These are phyloP conservation scores for Mercurialis annua DNA, from an alignment of 345 rosid species.

Conservation along the genomic window DNA sequence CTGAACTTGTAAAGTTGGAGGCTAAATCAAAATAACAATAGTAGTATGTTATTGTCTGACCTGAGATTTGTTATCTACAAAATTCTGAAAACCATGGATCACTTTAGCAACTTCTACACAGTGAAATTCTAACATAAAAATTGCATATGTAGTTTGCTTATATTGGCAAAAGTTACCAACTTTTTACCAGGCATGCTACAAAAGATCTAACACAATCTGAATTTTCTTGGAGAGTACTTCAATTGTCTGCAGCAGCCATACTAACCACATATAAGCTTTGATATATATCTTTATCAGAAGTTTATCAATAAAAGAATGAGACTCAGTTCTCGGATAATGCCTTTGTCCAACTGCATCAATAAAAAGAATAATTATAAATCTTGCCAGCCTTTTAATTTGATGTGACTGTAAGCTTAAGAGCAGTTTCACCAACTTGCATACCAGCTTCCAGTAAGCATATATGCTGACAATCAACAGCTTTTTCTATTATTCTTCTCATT, in stretches of 20 bases:
- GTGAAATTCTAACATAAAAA: background rate
- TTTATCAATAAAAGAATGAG: too few species aligned
- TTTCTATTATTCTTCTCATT: constrained; percentile 98
- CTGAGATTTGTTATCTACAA: constrained; percentile 98
- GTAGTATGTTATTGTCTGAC: constrained; percentile 28
- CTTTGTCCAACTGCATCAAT: too few species aligned
- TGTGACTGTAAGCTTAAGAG: constrained; percentile 97
- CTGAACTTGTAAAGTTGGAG: background rate
- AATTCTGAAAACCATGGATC: constrained; percentile 61
- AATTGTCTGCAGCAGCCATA: constrained; percentile 59
- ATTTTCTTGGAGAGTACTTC: constrained; percentile 90
- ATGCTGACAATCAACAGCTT: constrained; percentile 60
- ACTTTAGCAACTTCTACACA: constrained; percentile 1
- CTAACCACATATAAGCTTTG: constrained; percentile 26
- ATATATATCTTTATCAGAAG: background rate
- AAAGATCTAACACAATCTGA: constrained; percentile 94
- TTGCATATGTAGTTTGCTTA: background rate
- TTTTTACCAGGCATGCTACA: constrained; percentile 86
- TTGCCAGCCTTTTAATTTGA: constrained; percentile 93
- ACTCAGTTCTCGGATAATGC: too few species aligned
- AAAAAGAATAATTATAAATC: constrained; percentile 18
- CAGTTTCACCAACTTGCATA: constrained; percentile 99
- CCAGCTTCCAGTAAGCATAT: constrained; percentile 57
- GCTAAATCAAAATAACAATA: background rate
- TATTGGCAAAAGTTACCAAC: background rate